Percentiles rank a stretch among this genome's conserved stretches.
Evolutionary conservation across 208 protist species (phyloP).

Genomic region (Trypanosoma mega): DNA sequence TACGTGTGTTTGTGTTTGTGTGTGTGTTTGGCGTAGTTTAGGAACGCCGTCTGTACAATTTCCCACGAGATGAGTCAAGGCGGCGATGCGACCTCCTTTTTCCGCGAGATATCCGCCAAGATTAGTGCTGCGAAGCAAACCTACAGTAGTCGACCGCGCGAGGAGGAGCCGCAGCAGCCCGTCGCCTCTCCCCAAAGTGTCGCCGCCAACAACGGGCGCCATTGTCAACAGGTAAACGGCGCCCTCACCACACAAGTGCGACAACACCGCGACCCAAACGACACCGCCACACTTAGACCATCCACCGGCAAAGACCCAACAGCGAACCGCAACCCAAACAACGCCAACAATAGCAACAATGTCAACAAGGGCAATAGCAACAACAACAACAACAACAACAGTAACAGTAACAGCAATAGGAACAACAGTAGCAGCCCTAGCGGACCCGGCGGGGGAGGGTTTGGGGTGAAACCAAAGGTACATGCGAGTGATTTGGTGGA

Average conservation of each 20-base stretch:
- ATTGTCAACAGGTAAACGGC: constrained; percentile 17
- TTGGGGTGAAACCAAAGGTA: constrained; percentile 26
- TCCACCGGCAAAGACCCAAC: not conserved
- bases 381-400: constrained; percentile 7
- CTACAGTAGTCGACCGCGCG: constrained; percentile 2
- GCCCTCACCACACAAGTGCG: constrained; percentile 43
- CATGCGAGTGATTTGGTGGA: constrained; percentile 50
- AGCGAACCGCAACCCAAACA: not conserved
- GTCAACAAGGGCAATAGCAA: not conserved
- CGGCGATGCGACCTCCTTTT: constrained; percentile 39
- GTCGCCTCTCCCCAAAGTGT: not conserved
- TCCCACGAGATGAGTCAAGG: constrained; percentile 17
- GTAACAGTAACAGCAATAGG: constrained; percentile 16
- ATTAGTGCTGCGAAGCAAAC: constrained; percentile 23
- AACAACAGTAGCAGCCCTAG: not conserved
- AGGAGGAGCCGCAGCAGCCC: constrained; percentile 32
- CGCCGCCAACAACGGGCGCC: constrained; percentile 10
- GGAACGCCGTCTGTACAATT: too few relatives aligned
- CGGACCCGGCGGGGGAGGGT: too few relatives aligned
- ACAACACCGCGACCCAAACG: constrained; percentile 3
- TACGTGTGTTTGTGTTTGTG: too few relatives aligned
- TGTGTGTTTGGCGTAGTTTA: too few relatives aligned
- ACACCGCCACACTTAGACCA: not conserved
- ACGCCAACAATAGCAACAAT: not conserved
- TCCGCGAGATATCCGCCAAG: constrained; percentile 49